phyloP scores from a whole-genome alignment of 2,329 filamentous ascomycete species.

The Colletotrichum limetticola region DNA sequence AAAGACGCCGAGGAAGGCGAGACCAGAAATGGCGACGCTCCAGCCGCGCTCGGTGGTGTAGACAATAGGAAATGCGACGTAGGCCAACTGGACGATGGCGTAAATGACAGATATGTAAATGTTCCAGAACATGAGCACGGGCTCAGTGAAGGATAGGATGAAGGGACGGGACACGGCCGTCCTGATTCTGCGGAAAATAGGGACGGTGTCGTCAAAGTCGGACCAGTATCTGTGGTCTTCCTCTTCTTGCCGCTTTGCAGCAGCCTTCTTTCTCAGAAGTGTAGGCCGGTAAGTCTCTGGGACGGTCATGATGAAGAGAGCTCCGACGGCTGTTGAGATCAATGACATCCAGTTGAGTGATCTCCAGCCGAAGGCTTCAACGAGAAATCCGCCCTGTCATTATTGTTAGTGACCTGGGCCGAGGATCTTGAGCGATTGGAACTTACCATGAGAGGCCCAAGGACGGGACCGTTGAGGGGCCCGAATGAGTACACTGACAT shows the following conservation, averaged over 20 bases:
- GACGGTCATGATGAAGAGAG: conserved; percentile 58
- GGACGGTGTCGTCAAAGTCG: conserved; percentile 67
- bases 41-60: conserved; percentile 68
- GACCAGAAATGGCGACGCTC: conserved; percentile 64
- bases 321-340: conserved; percentile 63
- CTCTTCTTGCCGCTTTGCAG: conserved; percentile 57
- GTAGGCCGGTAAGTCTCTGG: conserved; percentile 67
- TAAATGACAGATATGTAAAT: conserved; percentile 73
- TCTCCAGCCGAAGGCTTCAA: conserved; percentile 67
- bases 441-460: conserved; percentile 40
- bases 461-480: conserved; percentile 67
- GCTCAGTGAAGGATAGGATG: conserved; percentile 69
- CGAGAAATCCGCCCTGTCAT: conserved; percentile 64
- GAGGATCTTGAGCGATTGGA: not conserved
- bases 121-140: conserved; percentile 63
- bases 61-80: conserved; percentile 72
- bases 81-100: conserved; percentile 72
- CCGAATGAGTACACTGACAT: conserved; percentile 72
- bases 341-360: conserved; percentile 71
- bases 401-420: not conserved
- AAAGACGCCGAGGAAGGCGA: conserved; percentile 46
- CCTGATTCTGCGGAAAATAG: conserved; percentile 63
- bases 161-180: conserved; percentile 70
- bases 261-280: conserved; percentile 61
- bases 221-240: conserved; percentile 63